Base-by-base conservation (phyloP, 169 alveolate species). In the Perkinsus marinus region DNA sequence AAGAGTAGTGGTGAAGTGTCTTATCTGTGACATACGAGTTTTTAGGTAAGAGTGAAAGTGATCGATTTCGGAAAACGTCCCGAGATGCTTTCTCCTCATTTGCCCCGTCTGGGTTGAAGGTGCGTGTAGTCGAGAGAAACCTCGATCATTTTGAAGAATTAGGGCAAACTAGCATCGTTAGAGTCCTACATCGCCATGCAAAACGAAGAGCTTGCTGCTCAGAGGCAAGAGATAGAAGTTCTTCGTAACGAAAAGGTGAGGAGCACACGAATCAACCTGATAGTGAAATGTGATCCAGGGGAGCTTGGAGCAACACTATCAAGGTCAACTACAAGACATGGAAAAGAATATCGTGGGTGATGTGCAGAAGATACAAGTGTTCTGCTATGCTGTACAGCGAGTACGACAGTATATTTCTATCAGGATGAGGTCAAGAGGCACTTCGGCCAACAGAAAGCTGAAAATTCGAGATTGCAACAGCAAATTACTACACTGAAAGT, bases 401-500 rank as follows among this genome's bases (percentile, higher is more conserved):
- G 92, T 92, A 95, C 89, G 93, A 92, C 93, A 94, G 96, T 92
- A 96, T 95, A 16, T 97, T 43, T 43, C 68, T 30, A 7, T 57
- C 34, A 97, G 93, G 98, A 96, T 43, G 98, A 96, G 92, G 96
- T 97, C 97, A 97, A 96, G 93, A 93, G 97, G 91, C 97, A 96
- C 93, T 96, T 96, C 92, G 93, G 96, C 36, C 96, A 95, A 92
- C 92, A 95, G 94, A 94, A 95, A 89, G 97, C 97, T n/a, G 98
- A 97, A 91, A 97, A 97, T 94, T 91, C 96, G 34, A 93, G 98
- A 93, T 93, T 97, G 39, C 95, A 97, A 93, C 95, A 97, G 93
- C 95, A 97, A 68, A 94, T 97, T 43, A 96, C 98, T 37, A 94
- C 97, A 47, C 94, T 97, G 16, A 97, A 97, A 57, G 79, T 57